Evolutionary conservation across 176 grass and related monocot genomes (phyloP), one percentile per base, ranked within the genome.

Genomic region (Zoysia japonica): DNA sequence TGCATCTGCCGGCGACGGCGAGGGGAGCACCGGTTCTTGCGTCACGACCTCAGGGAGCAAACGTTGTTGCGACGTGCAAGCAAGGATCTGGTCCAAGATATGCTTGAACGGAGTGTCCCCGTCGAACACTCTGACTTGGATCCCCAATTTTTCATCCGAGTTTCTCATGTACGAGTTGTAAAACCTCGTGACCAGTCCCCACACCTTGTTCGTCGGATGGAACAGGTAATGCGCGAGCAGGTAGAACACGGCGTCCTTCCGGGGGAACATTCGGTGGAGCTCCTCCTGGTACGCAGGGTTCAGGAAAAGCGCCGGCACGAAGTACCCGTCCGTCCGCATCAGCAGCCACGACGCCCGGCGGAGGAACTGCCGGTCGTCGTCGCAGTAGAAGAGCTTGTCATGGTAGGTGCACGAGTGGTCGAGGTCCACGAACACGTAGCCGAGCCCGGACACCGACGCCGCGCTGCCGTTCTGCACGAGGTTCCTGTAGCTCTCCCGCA

Each of bases 351-450:
- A 82, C 17, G 91, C 79, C 78, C 74, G 89, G 4, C 4, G 49
- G 3, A 94, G 72, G 57, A 66, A 76, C 7, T 56, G 45, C 62
- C 89, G 89, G 68, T 83, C 77, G 35, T 87, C 73, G 15, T 79
- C 47, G 67, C 92, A 94, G 71, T 76, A 94, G 77, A 91, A 91
- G 11, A 36, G 62, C 67, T 4, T 47, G 82, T 19, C 85, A 0
- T 11, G 48, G 44, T 49, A 10, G 6, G 54, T 8, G 57, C 52
- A 1, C 44, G 80, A 80, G 44, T 83, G 68, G 13, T 50, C 47
- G 2, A 94, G 41, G 71, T 87, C 78, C 48, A 89, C 38, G 82
- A 87, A 94, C 63, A 89, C 79, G 51, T 75, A 89, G 37, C 86
- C 3, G 37, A 86, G 92, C 46, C 85, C 14, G 7, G 68, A 2